A percentile compares a stretch with the other conserved stretches of the same genome.
These are phyloP conservation scores for Arthroderma sp. DNA, from an alignment of 2,329 filamentous ascomycete genomes.

Conservation along the genomic window DNA sequence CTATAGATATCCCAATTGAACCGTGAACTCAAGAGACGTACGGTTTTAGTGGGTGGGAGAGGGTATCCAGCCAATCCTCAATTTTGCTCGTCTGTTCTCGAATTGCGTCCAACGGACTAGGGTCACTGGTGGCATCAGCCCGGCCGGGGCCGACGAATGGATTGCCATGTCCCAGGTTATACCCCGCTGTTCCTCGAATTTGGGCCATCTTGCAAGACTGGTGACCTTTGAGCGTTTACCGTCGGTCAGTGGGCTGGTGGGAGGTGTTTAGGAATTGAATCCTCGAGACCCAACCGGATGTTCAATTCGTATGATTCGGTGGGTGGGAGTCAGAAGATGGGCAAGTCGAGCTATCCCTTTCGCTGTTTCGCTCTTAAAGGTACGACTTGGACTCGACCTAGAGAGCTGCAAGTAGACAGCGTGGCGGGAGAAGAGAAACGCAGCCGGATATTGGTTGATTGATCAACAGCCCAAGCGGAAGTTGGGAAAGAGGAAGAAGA, in stretches of 20 bases:
- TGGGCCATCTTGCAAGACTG: conserved; percentile 31
- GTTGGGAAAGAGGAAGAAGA: background rate
- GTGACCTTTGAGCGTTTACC: too few species aligned
- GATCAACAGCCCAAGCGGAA: background rate
- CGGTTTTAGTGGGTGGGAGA: conserved; percentile 89
- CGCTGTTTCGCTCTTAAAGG: too few species aligned
- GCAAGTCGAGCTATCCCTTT: too few species aligned
- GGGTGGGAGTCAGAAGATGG: too few species aligned
- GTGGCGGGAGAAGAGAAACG: too few species aligned
- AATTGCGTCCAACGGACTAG: conserved; percentile 74
- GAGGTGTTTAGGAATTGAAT: too few species aligned
- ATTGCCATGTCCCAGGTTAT: conserved; percentile 65
- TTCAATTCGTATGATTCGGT: too few species aligned
- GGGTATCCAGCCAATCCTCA: conserved; percentile 76
- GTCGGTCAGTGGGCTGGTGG: too few species aligned
- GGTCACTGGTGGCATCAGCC: conserved; percentile 50
- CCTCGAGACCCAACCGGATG: too few species aligned
- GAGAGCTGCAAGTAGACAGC: too few species aligned
- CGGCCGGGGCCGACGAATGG: conserved; percentile 52
- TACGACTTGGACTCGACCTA: too few species aligned
- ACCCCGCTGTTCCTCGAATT: conserved; percentile 59
- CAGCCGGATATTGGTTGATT: too few species aligned
- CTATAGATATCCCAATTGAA: conserved; percentile 10
- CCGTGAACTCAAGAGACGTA: conserved; percentile 39
- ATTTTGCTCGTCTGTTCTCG: conserved; percentile 96